Base-by-base conservation (phyloP, 768 basidiomycete genomes). In the Chlorophyllum brunneum region DNA sequence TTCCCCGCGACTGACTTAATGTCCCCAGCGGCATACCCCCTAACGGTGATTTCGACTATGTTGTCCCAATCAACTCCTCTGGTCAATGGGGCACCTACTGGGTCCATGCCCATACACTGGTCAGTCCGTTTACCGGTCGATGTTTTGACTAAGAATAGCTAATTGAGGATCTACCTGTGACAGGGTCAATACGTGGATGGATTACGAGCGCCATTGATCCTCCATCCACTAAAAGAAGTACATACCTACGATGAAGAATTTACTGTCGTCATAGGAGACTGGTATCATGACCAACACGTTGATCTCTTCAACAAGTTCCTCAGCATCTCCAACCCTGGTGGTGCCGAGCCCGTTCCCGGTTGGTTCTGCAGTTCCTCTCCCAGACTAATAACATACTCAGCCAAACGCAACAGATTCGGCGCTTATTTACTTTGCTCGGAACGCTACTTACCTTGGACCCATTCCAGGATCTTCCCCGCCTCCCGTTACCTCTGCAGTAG, bases 111-210 rank as follows among this genome's bases (percentile, higher is more conserved):
- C 87, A 92, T 61, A 67, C 80, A 40, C 68, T 61, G 13, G 83
- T 79, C 61, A 37, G 77, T 68, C 16, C 34, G 16, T 8, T 33
- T 7, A 31, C 9, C 47, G 15, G 3, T 23, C 26, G 3, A 16
- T 41, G 10, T 27, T 34, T 31, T 15, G 30, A 18, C 10, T 11
- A 15, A n/a, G 22, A 23, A 13, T 7, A 18, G 10, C 16, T n/a
- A 30, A 30, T 39, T 40, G 18, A 40, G 36, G 1, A 9, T 34
- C 37, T n/a, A n/a, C n/a, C n/a, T n/a, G 10, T 39, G 49, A 39
- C 58, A 86, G 82, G 89, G 92, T 16, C 90, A 94, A 75, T 95
- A 97, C 60, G 86, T 89, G 42, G 95, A 98, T 59, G 95, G 95
- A 18, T 77, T 98, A 1, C 86, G 94, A n/a, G 77, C 92, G 0